Percentiles rank a stretch among this genome's conserved stretches.
These are phyloP conservation scores for Alternaria ventricosa DNA, from an alignment of 2,329 filamentous ascomycete genomes.

Conservation along the genomic window DNA sequence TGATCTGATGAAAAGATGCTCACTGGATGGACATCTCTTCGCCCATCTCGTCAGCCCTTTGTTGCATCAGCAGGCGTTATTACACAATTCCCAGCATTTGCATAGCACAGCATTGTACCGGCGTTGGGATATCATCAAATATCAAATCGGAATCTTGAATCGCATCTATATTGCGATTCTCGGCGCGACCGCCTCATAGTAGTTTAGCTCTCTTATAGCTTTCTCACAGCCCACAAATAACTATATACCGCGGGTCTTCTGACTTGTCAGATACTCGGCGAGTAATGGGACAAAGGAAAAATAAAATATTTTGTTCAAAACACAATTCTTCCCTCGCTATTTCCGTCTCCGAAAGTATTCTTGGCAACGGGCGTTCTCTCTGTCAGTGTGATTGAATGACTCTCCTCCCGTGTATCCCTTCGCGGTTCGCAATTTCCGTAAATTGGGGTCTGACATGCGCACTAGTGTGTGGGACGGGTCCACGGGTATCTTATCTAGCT, in stretches of 20 bases:
- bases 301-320: constrained; percentile 5
- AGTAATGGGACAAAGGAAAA: constrained; percentile 18
- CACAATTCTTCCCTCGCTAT: background rate
- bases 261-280: constrained; percentile 3
- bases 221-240: background rate
- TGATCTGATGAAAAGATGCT: constrained; percentile 13
- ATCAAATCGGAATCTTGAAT: constrained; percentile 1
- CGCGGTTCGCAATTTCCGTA: constrained; percentile 14
- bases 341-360: background rate
- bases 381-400: background rate
- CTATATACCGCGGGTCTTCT: background rate
- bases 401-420: constrained; percentile 1
- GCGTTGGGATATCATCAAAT: constrained; percentile 10
- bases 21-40: constrained; percentile 18
- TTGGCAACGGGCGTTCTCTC: constrained; percentile 8
- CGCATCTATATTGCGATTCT: constrained; percentile 5
- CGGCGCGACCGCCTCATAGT: constrained; percentile 1
- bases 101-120: constrained; percentile 12
- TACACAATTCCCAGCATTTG: constrained; percentile 10
- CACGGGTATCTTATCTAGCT: constrained; percentile 15
- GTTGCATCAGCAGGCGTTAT: constrained; percentile 13
- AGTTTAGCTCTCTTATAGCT: constrained; percentile 3
- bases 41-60: constrained; percentile 9
- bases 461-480: constrained; percentile 18
- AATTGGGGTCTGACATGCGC: constrained; percentile 3